These are phyloP conservation scores for Acorus calamus DNA, from an alignment of 106 monocot genomes.

Conservation along the genomic window DNA sequence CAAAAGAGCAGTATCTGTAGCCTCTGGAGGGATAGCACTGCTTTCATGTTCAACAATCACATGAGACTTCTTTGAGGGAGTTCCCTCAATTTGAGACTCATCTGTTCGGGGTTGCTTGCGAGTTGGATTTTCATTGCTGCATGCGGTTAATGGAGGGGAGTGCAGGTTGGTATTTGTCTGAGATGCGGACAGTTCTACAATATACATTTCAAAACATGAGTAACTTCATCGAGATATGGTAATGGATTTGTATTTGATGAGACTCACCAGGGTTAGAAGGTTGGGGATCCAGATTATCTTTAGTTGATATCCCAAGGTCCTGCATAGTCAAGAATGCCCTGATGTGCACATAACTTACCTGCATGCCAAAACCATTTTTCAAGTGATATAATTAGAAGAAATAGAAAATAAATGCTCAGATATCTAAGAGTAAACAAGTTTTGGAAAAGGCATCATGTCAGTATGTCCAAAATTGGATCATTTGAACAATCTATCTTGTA, in stretches of 20 bases:
- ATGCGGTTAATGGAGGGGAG: not conserved
- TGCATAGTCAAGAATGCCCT: slow-evolving; percentile 55
- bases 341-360: slow-evolving; percentile 77
- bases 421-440: too few relatives aligned
- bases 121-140: slow-evolving; percentile 1
- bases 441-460: too few relatives aligned
- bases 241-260: not conserved
- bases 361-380: not conserved
- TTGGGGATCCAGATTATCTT: slow-evolving; percentile 26
- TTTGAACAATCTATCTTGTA: too few relatives aligned
- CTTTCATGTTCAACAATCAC: slow-evolving; percentile 7
- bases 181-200: too few relatives aligned
- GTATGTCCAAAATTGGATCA: too few relatives aligned
- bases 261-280: not conserved
- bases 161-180: not conserved
- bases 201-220: too few relatives aligned
- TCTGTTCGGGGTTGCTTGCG: slow-evolving; percentile 15
- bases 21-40: slow-evolving; percentile 9
- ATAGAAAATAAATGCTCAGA: too few relatives aligned
- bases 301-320: slow-evolving; percentile 28
- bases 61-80: slow-evolving; percentile 31
- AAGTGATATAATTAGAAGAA: not conserved
- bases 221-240: too few relatives aligned
- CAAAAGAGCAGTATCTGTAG: slow-evolving; percentile 35
- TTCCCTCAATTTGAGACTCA: slow-evolving; percentile 7